Conservation (phyloP, 2,329 filamentous ascomycete species). For the Septoria linicola region DNA sequence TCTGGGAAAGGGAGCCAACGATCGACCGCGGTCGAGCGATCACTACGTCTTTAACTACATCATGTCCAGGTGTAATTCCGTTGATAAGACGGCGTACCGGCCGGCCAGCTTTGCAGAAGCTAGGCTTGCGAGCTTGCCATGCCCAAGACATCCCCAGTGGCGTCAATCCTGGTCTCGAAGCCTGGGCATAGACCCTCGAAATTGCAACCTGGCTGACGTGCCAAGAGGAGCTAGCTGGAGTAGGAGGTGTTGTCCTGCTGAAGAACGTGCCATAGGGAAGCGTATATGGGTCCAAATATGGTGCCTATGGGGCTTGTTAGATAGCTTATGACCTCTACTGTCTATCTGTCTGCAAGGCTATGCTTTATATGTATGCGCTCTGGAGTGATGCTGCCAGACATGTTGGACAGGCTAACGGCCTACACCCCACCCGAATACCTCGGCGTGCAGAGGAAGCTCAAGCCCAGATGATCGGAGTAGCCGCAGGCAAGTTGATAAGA, state of each 20-base stretch:
- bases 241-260: neutral
- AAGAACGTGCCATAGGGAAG: constrained; percentile 2
- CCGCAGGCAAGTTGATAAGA: constrained; percentile 11
- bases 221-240: constrained; percentile 16
- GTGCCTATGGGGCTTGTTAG: constrained; percentile 10
- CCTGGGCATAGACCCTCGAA: constrained; percentile 13
- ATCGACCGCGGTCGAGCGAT: constrained; percentile 2
- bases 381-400: neutral
- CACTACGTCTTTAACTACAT: constrained; percentile 13
- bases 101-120: constrained; percentile 6
- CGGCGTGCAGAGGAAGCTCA: constrained; percentile 9
- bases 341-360: neutral
- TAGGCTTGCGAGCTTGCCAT: constrained; percentile 11
- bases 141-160: constrained; percentile 12
- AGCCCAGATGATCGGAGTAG: constrained; percentile 4
- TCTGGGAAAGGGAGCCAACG: neutral
- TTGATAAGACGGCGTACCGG: constrained; percentile 15
- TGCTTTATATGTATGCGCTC: neutral
- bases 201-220: constrained; percentile 4
- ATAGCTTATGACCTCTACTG: neutral
- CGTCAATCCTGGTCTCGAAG: constrained; percentile 6
- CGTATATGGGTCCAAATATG: neutral
- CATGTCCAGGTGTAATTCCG: constrained; percentile 5
- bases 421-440: constrained; percentile 2
- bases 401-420: neutral